phyloP scores from a whole-genome alignment of 306 rosid genomes.

The Ceratonia siliqua region DNA sequence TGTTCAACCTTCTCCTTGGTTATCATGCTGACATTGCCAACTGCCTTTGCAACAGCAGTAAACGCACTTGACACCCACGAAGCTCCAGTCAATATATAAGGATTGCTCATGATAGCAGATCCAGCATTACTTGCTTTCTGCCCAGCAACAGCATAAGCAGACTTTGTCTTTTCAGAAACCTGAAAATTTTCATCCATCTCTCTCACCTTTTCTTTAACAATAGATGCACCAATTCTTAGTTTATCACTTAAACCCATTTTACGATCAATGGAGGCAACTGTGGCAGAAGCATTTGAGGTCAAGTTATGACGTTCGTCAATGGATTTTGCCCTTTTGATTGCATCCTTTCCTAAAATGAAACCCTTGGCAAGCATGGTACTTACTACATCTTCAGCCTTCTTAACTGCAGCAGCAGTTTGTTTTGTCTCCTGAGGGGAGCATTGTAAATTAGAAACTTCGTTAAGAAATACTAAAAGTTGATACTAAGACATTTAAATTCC shows the following conservation, averaged over 20 bases:
- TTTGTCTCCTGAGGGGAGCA: slow-evolving; percentile 45
- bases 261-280: slow-evolving; percentile 56
- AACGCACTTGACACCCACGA: slow-evolving; percentile 65
- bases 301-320: slow-evolving; percentile 66
- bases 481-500: neutral
- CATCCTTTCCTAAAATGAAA: slow-evolving; percentile 71
- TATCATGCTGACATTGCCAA: slow-evolving; percentile 58
- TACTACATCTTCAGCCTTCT: slow-evolving; percentile 72
- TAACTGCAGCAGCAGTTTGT: slow-evolving; percentile 46
- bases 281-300: slow-evolving; percentile 66
- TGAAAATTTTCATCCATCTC: slow-evolving; percentile 63
- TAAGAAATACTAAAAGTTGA: neutral
- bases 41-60: slow-evolving; percentile 60
- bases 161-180: slow-evolving; percentile 59
- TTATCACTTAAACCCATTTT: slow-evolving; percentile 63
- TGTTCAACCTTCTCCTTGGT: slow-evolving; percentile 70
- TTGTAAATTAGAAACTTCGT: slow-evolving; percentile 21
- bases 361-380: slow-evolving; percentile 84
- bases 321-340: slow-evolving; percentile 64
- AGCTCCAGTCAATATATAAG: slow-evolving; percentile 57
- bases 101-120: slow-evolving; percentile 65
- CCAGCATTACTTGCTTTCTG: slow-evolving; percentile 69
- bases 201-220: slow-evolving; percentile 63
- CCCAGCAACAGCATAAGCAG: slow-evolving; percentile 64
- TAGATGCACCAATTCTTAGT: slow-evolving; percentile 58